Base-by-base conservation (phyloP, 768 basidiomycete genomes). In the Termitomyces sp. region DNA sequence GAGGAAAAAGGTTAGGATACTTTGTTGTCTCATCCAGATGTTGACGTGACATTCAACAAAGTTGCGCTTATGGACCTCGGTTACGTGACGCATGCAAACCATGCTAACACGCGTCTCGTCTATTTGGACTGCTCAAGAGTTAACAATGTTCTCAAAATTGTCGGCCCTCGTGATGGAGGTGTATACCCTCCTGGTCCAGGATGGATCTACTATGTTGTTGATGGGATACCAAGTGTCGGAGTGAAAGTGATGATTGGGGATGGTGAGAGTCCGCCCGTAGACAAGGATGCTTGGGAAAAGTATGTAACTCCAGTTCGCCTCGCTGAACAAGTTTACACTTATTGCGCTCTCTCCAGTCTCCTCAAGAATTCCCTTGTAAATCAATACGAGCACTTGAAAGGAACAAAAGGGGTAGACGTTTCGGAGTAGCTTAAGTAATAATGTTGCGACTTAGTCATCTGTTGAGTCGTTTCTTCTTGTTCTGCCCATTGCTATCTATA, bases 171-270 rank as follows among this genome's bases (percentile, higher is more conserved):
- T 2, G 73, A 82, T 61, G 75, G 76, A 1, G 72, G 71, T 50
- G 66, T 91, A 15, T 91, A 91, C 58, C 88, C 91, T 9, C 90
- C 90, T 45, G 90, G 90, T 5, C 89, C 91, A 2, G 90, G 80
- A 12, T 92, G 84, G 82, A 58, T 93, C 12, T 86, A 80, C 59
- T 62, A 90, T n/a, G 71, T 91, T 21, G 78, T 77, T 3, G 74
- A 82, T 53, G 87, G 76, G n/a, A 69, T 87, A 8, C 85, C 89
- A 1, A 88, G 87, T 61, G 68, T 70, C 38, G 88, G 83, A 2
- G 66, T 71, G 58, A 80, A 79, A 65, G 69, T 88, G 1, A 83
- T 90, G 79, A 70, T 92, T 19, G 90, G 90, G 2, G 75, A 79
- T 58, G 90, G 89, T 11, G 63, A 68, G 52, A 73, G 75, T 11